Conservation (phyloP, 1,284 basidiomycete genomes). For the Tetrapyrgos nigripes region DNA sequence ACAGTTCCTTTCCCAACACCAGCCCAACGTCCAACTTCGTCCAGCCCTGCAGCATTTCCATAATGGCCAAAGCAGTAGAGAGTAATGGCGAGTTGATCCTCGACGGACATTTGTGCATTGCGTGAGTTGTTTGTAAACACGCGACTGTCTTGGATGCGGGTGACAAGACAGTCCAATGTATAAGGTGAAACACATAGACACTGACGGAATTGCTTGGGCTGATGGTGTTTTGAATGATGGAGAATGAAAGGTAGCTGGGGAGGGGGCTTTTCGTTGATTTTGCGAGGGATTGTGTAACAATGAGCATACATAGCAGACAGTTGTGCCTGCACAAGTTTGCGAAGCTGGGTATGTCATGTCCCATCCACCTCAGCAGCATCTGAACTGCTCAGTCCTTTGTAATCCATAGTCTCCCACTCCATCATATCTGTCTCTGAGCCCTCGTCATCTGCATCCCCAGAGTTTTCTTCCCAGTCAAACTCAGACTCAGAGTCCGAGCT, state of each 20-base stretch:
- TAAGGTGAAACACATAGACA: constrained; percentile 28
- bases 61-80: too few relatives aligned
- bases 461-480: too few relatives aligned
- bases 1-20: constrained; percentile 16
- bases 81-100: constrained; percentile 24
- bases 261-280: neutral
- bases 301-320: neutral
- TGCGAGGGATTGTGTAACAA: neutral
- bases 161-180: constrained; percentile 31
- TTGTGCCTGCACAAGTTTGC: too few relatives aligned
- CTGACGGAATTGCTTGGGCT: constrained; percentile 22
- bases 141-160: constrained; percentile 20
- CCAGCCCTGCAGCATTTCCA: constrained; percentile 26
- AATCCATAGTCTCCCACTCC: too few relatives aligned
- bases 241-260: neutral
- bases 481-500: too few relatives aligned
- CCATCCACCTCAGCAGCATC: too few relatives aligned
- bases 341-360: too few relatives aligned
- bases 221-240: neutral
- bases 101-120: constrained; percentile 24
- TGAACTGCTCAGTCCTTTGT: too few relatives aligned
- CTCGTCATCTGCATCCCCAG: too few relatives aligned
- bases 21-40: constrained; percentile 16
- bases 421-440: too few relatives aligned
- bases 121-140: constrained; percentile 25